Base-by-base conservation (phyloP, 164 flowering plant species). In the Nymphaea colorata region DNA sequence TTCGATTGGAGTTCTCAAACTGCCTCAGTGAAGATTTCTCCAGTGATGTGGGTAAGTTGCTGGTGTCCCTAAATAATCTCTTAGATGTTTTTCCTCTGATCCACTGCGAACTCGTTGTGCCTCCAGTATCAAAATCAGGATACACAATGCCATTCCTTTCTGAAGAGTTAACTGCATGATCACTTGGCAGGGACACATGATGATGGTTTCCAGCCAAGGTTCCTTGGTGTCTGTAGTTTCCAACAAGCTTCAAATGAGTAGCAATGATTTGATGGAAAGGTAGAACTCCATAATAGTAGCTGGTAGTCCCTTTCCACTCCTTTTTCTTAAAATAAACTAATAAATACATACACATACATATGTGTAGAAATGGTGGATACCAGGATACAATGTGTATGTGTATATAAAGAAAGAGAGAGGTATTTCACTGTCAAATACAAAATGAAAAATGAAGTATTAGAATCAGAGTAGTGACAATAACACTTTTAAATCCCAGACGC, bases 141-240 rank as follows among this genome's bases (percentile, higher is more conserved):
- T 25, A 65, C 42, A 66, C 66, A 60, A 65, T 14, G 64, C 71
- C 72, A 66, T 57, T 64, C 44, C 42, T 70, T 15, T 72, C 68
- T 67, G 65, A 60, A 66, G 68, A 71, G 69, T 64, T 47, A 65
- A 71, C 69, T 65, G 61, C 71, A 66, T 70, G 64, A 41, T 62
- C 77, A 66, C 17, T 61, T 45, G 69, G 72, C 42, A 7, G 59
- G 59, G 73, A 47, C 73, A 69, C 55, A 61, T 44, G 75, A 41
- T 73, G 71, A 66, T 41, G 67, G 17, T 71, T 77, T 51, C 64
- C 64, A 25, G 3, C 43, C 69, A 18, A 51, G 71, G 70, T 68
- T 66, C 66, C 80, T 76, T 5, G 25, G 57, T 74, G 75, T 77
- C 86, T 84, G 82, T 73, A 72, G 57, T 69, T 6, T n/a, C 69